A percentile compares a stretch with the other conserved stretches of the same genome.
Evolutionary conservation across 1,139 yeast species (phyloP).

Genomic region (Sugiyamaella neomexicana): DNA sequence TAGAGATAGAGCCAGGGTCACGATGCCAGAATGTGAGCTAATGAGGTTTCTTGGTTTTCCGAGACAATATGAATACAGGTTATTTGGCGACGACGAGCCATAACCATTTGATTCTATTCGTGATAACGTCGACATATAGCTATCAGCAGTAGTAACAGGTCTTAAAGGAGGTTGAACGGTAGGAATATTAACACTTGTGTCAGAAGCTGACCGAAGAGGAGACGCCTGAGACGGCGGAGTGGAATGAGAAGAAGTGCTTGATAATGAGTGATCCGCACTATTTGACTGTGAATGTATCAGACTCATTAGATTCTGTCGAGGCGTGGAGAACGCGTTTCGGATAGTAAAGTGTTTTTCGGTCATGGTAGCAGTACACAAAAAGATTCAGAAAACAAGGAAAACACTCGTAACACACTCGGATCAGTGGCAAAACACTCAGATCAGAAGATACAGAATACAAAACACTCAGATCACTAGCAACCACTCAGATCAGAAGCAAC

Average conservation of each 20-base stretch:
- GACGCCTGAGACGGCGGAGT: background rate
- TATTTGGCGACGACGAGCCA: conserved; percentile 1
- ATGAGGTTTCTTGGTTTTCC: conserved; percentile 39
- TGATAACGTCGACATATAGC: conserved; percentile 8
- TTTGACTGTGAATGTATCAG: background rate
- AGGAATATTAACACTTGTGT: conserved; percentile 1
- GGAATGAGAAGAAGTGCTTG: background rate
- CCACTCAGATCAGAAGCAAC: too few species aligned
- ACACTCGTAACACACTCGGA: background rate
- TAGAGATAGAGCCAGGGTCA: conserved; percentile 38
- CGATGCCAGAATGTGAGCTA: conserved; percentile 38
- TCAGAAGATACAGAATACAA: too few species aligned
- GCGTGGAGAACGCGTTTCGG: conserved; percentile 8
- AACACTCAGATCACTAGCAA: too few species aligned
- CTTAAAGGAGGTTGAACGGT: background rate
- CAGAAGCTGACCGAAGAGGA: background rate
- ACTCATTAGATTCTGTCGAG: conserved; percentile 5
- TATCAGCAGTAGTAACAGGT: conserved; percentile 10
- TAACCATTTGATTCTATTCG: conserved; percentile 7
- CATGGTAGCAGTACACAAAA: background rate
- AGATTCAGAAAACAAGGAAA: background rate
- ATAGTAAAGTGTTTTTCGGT: conserved; percentile 10
- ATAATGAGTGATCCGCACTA: background rate
- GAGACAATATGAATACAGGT: conserved; percentile 34
- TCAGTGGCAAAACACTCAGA: too few species aligned